Conservation (phyloP, 257 asterid species). For the Linderniella brevidens region DNA sequence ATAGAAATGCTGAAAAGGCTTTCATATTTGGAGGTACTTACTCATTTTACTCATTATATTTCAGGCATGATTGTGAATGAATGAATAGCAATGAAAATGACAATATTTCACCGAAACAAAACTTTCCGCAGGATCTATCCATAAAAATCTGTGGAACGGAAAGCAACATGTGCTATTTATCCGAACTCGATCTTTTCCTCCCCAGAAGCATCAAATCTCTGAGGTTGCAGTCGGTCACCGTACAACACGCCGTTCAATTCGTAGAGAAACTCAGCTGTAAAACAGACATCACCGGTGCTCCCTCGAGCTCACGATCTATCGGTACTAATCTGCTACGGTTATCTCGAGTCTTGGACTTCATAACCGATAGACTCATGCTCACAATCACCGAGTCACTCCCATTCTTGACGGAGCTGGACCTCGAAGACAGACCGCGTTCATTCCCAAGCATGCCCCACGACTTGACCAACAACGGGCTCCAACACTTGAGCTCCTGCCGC, state of each 20-base stretch:
- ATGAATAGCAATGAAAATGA: neutral
- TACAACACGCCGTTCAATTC: slow-evolving; percentile 17
- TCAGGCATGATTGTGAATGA: neutral
- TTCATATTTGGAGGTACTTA: slow-evolving; percentile 36
- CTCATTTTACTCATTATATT: neutral
- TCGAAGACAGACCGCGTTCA: slow-evolving; percentile 78
- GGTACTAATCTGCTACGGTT: slow-evolving; percentile 20
- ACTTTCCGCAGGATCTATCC: slow-evolving; percentile 44
- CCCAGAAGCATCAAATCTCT: slow-evolving; percentile 35
- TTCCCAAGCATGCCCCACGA: slow-evolving; percentile 26
- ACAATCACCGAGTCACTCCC: slow-evolving; percentile 40
- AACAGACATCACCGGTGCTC: slow-evolving; percentile 8
- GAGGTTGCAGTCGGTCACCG: slow-evolving; percentile 41
- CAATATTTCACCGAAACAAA: slow-evolving; percentile 6
- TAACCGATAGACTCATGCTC: slow-evolving; percentile 36
- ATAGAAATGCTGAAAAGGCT: slow-evolving; percentile 22
- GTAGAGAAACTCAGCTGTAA: slow-evolving; percentile 16
- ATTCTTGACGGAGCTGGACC: slow-evolving; percentile 47
- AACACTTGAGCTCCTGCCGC: slow-evolving; percentile 22
- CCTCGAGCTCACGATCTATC: slow-evolving; percentile 10
- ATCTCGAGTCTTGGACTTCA: slow-evolving; percentile 43
- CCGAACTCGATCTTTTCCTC: slow-evolving; percentile 22
- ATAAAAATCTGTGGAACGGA: slow-evolving; percentile 46
- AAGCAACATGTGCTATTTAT: slow-evolving; percentile 14
- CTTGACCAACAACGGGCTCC: slow-evolving; percentile 55